Base-by-base conservation (phyloP, 129 eudicot genomes). In the Chrysanthemum lavandulifolium region DNA sequence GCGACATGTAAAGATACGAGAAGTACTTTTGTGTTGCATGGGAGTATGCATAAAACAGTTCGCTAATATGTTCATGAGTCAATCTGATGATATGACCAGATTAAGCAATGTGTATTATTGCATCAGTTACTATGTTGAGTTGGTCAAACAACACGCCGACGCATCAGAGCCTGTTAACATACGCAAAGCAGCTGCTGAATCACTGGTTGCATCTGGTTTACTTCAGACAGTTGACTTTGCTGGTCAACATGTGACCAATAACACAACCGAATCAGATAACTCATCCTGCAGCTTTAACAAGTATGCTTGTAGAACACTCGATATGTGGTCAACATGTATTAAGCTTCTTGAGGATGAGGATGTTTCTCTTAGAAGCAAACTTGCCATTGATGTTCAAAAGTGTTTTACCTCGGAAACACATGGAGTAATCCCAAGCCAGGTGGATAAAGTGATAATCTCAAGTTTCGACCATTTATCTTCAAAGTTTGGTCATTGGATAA, bases 331-430 rank as follows among this genome's bases (percentile, higher is more conserved):
- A 7, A 76, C 79, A 2, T 90, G 97, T 84, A 82, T 95, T 71
- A 90, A 79, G 64, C 92, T 95, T 75, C 84, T 95, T n/a, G 99
- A 95, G 76, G 99, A 95, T 43, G 99, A 95, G 78, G 99, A 95
- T 76, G 92, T 61, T 58, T 77, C 77, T 72, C 84, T 95, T 58
- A 81, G 99, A 76, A 84, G 84, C 81, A 82, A 68, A 47, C 94
- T 95, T 16, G 96, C 96, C 19, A 31, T 69, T 23, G 91, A 85
- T 67, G 88, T 91, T 58, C 96, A 90, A 72, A 88, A 80, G 60
- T 84, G 83, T 53, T 82, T 85, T 71, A 65, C 68, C 1, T 67
- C 82, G 7, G 72, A 77, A 29, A 73, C 75, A 6, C 23, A 65
- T 6, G 68, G 73, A 36, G 71, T 78, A 56, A 90, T 86, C 33